Conservation (phyloP, 2,329 filamentous ascomycete genomes). For the Pseudocercospora cruenta region DNA sequence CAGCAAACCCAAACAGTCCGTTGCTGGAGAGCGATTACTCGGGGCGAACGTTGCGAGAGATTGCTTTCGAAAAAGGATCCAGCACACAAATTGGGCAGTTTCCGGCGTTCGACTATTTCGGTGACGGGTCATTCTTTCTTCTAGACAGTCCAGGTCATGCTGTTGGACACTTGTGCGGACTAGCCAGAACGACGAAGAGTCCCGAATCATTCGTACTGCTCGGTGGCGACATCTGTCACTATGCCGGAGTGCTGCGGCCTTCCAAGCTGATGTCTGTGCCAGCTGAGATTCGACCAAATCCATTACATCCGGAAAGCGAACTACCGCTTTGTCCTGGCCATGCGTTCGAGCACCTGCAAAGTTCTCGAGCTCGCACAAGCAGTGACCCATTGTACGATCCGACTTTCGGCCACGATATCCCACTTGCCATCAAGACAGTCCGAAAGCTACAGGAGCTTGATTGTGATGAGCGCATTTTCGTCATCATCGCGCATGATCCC, state of each 20-base stretch:
- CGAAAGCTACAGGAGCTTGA: constrained; percentile 15
- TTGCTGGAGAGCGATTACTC: constrained; percentile 9
- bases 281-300: not conserved
- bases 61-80: constrained; percentile 36
- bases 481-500: constrained; percentile 7
- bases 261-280: constrained; percentile 46
- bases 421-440: constrained; percentile 10
- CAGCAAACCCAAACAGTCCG: constrained; percentile 30
- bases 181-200: constrained; percentile 46
- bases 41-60: constrained; percentile 39
- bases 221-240: constrained; percentile 52
- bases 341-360: constrained; percentile 5
- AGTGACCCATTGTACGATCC: constrained; percentile 5
- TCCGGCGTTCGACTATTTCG: constrained; percentile 56
- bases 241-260: constrained; percentile 50
- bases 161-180: constrained; percentile 52
- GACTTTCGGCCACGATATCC: constrained; percentile 14
- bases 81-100: constrained; percentile 47
- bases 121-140: constrained; percentile 60
- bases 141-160: constrained; percentile 58
- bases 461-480: constrained; percentile 2
- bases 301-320: not conserved
- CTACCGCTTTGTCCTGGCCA: not conserved
- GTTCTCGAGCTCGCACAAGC: not conserved
- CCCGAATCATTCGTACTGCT: constrained; percentile 51